Base-by-base conservation (phyloP, 2,329 filamentous ascomycete species). In the Penicillium glabrum region DNA sequence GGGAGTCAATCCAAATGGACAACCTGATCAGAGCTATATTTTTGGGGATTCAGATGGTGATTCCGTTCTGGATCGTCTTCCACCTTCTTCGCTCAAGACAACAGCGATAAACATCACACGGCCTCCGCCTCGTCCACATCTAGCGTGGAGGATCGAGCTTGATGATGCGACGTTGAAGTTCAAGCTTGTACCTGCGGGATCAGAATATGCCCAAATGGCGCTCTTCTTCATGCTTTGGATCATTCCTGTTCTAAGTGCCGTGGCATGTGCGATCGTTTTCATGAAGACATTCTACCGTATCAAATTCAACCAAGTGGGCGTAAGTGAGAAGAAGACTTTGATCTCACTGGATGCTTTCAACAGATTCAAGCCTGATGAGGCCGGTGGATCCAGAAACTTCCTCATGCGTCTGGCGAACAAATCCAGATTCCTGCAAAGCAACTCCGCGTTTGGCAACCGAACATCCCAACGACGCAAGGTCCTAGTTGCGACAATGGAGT, bases 401-500 rank as follows among this genome's bases (percentile, higher is more conserved):
- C 54, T 79, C 14, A 65, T 74, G 56, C 69, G 69, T 7, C 58
- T 76, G 24, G 67, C 67, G 26, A 72, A 69, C 46, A 74, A 65
- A 54, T 75, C 72, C 3, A 69, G 67, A 3, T 74, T 75, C 31
- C 62, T 77, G 6, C 73, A 75, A 50, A 73, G 68, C 49, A 74
- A 64, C 7, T 68, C 73, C 23, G 70, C 68, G 1, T 72, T 75
- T 49, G 68, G 67, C 29, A 62, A 61, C 33, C 69, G 66, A 41
- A 61, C 63, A n/a, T 70, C 76, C 21, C 67, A 63, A 35, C 59
- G 77, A 45, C 76, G 83, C n/a, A 87, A 81, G 31, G 82, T 88
- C 2, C 78, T 89, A 23, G 87, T 89, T 52, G 86, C 85, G 13
- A 89, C 86, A 7, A 88, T 89, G 84, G 86, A 89, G 70, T 89